Conservation (phyloP, 129 eudicot species). For the Helianthus tuberosus region DNA sequence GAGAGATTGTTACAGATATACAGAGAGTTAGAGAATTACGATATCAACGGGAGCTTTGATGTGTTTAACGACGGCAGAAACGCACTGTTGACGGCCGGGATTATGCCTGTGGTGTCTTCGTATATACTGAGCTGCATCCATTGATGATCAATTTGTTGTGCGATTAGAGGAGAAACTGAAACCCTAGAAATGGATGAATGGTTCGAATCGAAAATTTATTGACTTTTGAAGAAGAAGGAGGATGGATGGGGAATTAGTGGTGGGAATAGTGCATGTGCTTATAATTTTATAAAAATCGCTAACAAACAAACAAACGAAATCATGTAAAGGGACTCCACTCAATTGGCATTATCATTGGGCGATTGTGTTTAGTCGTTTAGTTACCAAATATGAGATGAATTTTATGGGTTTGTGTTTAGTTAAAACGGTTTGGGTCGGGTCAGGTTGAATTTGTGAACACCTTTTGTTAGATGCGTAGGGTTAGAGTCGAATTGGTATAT, state of each 20-base stretch:
- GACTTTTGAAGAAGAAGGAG: background rate
- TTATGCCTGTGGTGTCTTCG: slow-evolving; percentile 55
- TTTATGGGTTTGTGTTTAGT: no score
- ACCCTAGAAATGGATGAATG: no score
- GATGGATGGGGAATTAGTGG: background rate
- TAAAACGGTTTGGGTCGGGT: no score
- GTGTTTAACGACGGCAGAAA: slow-evolving; percentile 61
- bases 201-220: no score
- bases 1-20: background rate
- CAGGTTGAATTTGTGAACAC: no score
- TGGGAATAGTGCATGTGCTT: slow-evolving; percentile 6
- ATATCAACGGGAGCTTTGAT: slow-evolving; percentile 74
- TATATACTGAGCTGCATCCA: slow-evolving; percentile 47
- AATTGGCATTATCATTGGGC: background rate
- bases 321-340: background rate
- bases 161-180: no score
- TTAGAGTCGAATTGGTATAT: no score
- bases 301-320: background rate
- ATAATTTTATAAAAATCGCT: background rate
- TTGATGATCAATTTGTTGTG: background rate
- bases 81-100: slow-evolving; percentile 50
- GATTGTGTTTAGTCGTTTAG: no score
- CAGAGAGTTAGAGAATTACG: slow-evolving; percentile 34
- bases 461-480: no score
- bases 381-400: no score